Percentiles rank a stretch among this genome's conserved stretches.
Conservation (phyloP, 768 basidiomycete genomes). For the Leccinum disarticulatum region DNA sequence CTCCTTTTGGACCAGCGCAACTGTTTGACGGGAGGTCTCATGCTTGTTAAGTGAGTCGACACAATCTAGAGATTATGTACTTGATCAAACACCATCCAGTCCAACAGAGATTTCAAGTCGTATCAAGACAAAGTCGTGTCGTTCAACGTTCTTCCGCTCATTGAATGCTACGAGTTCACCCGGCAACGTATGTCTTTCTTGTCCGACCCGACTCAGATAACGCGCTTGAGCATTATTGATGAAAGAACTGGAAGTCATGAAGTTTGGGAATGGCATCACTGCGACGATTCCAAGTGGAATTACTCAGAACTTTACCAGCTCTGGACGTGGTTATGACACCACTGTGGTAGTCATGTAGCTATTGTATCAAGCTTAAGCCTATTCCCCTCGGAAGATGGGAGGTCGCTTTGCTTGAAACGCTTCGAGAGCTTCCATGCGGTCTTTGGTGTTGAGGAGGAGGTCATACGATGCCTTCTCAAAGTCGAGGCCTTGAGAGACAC, state of each 20-base stretch:
- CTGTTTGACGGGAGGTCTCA: conserved; percentile 76
- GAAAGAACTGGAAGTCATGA: conserved; percentile 78
- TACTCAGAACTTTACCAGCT: conserved; percentile 51
- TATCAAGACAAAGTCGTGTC: conserved; percentile 65
- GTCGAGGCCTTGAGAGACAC: conserved; percentile 66
- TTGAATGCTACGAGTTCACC: conserved; percentile 98
- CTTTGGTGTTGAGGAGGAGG: conserved; percentile 66
- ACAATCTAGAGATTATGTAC: neutral
- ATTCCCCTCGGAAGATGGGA: conserved; percentile 83
- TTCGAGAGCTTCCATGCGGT: conserved; percentile 78
- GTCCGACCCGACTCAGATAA: conserved; percentile 71
- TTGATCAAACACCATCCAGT: neutral
- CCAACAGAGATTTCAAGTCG: conserved; percentile 83
- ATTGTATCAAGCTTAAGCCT: conserved; percentile 32
- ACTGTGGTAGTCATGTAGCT: neutral
- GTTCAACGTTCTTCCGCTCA: conserved; percentile 81
- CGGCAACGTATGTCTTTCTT: conserved; percentile 85
- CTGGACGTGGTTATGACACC: conserved; percentile 43
- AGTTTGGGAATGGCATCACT: conserved; percentile 53
- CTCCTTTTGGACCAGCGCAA: conserved; percentile 71
- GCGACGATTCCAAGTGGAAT: conserved; percentile 59
- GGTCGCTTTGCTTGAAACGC: conserved; percentile 85
- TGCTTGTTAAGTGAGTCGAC: conserved; percentile 87
- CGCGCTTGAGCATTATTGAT: conserved; percentile 44
- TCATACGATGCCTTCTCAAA: conserved; percentile 89